phyloP scores from a whole-genome alignment of 345 rosid genomes.

The Gossypioides kirkii region DNA sequence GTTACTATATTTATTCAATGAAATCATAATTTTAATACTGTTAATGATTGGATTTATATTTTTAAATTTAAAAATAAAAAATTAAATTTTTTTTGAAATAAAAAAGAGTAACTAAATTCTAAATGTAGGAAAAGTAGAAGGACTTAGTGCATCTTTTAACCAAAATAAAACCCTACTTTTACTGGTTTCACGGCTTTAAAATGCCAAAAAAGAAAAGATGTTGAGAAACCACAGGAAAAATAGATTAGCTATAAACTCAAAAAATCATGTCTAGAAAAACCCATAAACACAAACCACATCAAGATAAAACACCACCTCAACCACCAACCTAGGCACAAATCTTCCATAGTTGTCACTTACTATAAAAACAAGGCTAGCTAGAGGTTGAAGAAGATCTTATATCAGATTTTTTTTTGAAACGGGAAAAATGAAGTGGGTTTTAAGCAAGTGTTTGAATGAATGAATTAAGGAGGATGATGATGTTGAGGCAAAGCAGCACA shows the following conservation, averaged over 20 bases:
- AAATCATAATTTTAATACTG: no score
- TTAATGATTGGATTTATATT: no score
- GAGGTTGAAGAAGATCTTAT: background rate
- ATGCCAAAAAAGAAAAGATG: background rate
- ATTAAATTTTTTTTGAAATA: no score
- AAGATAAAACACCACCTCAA: background rate
- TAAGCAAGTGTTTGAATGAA: background rate
- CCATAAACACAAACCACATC: background rate
- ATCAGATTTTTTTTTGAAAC: background rate
- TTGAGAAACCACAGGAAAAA: background rate
- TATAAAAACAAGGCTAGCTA: background rate
- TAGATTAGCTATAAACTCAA: conserved; percentile 4
- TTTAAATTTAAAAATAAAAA: no score
- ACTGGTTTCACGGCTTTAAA: background rate
- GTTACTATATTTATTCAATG: no score
- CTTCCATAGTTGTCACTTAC: background rate
- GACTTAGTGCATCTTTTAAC: no score
- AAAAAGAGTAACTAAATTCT: no score
- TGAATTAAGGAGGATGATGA: background rate
- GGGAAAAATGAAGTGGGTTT: background rate
- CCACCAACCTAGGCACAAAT: background rate
- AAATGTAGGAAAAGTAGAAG: no score
- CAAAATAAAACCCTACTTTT: background rate
- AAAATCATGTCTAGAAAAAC: background rate
- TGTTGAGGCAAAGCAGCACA: conserved; percentile 25